Base-by-base conservation (phyloP, 75 land plant genomes). In the Pinus albicaulis region DNA sequence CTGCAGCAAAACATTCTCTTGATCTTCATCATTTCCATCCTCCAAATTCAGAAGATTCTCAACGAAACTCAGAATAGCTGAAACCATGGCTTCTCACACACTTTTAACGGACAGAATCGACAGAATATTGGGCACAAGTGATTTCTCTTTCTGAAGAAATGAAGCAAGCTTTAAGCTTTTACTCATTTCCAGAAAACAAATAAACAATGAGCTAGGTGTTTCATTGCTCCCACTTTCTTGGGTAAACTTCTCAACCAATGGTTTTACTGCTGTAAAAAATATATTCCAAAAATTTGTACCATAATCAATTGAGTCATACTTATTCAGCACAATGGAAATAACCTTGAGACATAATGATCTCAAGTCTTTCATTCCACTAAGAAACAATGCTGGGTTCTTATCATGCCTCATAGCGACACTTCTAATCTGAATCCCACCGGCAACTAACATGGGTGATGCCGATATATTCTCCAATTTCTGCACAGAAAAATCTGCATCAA, bases 181-280 rank as follows among this genome's bases (percentile, higher is more conserved):
- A 53, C 95, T 91, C 95, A 98, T 98, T 19, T 93, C 85, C 56
- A 98, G 58, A 77, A 98, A 91, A 80, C 99, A 98, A 53, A 89
- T 82, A 53, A 95, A 89, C 59, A 98, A 78, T 17, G 98, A 90
- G 69, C 95, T 91, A n/a, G 98, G 98, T 56, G 81, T 86, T 31
- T 84, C 89, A 73, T 91, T 92, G 25, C 94, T 86, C 52, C 86
- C 80, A 78, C 87, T 91, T 78, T 95, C 95, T 68, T 86, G 83
- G 58, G 80, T 86, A 73, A 97, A 95, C 48, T 74, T 76, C 4
- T 77, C 76, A 26, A 98, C 80, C n/a, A 94, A 79, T 10, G 84
- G 89, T 66, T 81, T 79, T 5, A 88, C 90, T 19, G 92, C 86
- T 11, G 24, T 57, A 74, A 98, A 91, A 80, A 98, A 95, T n/a